Percentiles rank a stretch among this genome's conserved stretches.
These are phyloP conservation scores for Ophiocordyceps camponoti-saundersi DNA, from an alignment of 2,329 filamentous ascomycete species.

Conservation along the genomic window DNA sequence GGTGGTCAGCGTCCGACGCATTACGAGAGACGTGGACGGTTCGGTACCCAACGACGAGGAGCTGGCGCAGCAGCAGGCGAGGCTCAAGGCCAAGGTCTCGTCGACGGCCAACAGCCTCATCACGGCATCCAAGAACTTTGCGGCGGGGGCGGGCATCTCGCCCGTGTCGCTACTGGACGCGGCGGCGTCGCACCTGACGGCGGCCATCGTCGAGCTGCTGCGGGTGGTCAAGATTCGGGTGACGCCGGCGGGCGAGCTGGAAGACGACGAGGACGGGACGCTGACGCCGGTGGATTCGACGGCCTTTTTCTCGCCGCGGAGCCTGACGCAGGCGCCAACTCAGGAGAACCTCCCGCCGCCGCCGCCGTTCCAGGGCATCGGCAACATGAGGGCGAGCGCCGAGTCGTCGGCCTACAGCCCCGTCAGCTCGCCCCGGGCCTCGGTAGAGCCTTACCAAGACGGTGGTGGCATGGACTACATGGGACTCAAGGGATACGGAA, in stretches of 20 bases:
- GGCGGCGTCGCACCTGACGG: slow-evolving; percentile 76
- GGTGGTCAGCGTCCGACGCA: slow-evolving; percentile 63
- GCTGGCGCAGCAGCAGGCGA: slow-evolving; percentile 39
- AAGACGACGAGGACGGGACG: slow-evolving; percentile 55
- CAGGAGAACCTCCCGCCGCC: slow-evolving; percentile 29
- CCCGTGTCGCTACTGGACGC: slow-evolving; percentile 90
- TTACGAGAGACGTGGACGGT: slow-evolving; percentile 64
- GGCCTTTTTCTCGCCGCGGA: slow-evolving; percentile 48
- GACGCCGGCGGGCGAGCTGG: slow-evolving; percentile 59
- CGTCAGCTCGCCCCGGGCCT: slow-evolving; percentile 49
- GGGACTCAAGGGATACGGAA: slow-evolving; percentile 18
- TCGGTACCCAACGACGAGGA: slow-evolving; percentile 35
- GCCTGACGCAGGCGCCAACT: slow-evolving; percentile 17
- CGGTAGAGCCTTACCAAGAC: slow-evolving; percentile 24
- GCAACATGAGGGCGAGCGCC: slow-evolving; percentile 39
- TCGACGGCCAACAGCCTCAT: slow-evolving; percentile 91
- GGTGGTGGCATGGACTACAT: slow-evolving; percentile 17
- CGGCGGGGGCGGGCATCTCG: slow-evolving; percentile 63
- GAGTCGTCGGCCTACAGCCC: slow-evolving; percentile 64
- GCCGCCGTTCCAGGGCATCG: slow-evolving; percentile 40
- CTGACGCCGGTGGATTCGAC: slow-evolving; percentile 49
- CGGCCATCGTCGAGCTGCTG: slow-evolving; percentile 72
- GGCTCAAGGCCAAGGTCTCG: slow-evolving; percentile 70
- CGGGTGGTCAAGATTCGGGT: slow-evolving; percentile 68
- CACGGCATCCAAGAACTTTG: slow-evolving; percentile 85